These are phyloP conservation scores for Kodamaea fungicola DNA, from an alignment of 1,139 yeast genomes.

Conservation along the genomic window DNA sequence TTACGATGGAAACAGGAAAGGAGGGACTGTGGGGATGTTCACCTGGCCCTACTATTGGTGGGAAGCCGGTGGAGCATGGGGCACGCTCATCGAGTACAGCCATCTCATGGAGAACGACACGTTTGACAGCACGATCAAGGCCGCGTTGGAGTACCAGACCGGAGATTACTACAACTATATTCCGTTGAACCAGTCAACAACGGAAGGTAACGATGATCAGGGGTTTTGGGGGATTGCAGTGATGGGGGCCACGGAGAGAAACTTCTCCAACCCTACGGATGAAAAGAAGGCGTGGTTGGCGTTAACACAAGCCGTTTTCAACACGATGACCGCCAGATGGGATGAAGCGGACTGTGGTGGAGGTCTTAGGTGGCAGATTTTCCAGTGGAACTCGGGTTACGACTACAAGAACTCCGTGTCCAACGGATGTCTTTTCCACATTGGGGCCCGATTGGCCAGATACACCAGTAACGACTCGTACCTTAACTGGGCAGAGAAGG, in stretches of 20 bases:
- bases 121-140: conserved; percentile 50
- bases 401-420: conserved; percentile 77
- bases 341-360: conserved; percentile 63
- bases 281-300: conserved; percentile 51
- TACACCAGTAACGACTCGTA: conserved; percentile 64
- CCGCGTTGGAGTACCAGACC: conserved; percentile 60
- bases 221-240: conserved; percentile 88
- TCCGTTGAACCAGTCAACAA: conserved; percentile 69
- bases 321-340: conserved; percentile 77
- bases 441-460: conserved; percentile 76
- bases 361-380: conserved; percentile 85
- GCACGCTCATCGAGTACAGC: conserved; percentile 67
- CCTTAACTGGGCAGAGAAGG: conserved; percentile 59
- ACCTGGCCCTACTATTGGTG: conserved; percentile 84
- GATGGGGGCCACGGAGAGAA: conserved; percentile 79
- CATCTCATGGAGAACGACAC: conserved; percentile 62
- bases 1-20: conserved; percentile 60
- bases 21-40: conserved; percentile 80
- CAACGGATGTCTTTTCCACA: conserved; percentile 72
- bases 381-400: conserved; percentile 72
- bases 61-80: conserved; percentile 92
- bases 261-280: conserved; percentile 59
- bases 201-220: conserved; percentile 92
- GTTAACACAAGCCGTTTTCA: conserved; percentile 71
- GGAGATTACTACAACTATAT: conserved; percentile 68